Conservation (phyloP, 345 rosid species). For the Syzygium aqueum region DNA sequence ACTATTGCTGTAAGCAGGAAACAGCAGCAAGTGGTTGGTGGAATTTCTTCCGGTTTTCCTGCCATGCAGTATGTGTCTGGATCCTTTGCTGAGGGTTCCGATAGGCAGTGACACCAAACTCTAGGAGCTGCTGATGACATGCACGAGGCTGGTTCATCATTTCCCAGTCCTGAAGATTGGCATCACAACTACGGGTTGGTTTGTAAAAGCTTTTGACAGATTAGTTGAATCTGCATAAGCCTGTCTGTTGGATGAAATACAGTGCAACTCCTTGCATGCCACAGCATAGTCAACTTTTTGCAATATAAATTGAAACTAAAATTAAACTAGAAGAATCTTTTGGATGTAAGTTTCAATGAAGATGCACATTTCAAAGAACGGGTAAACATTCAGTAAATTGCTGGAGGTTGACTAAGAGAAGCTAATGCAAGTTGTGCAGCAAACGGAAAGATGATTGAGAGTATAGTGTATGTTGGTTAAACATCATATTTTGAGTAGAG, state of each 20-base stretch:
- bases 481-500: not conserved
- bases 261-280: not conserved
- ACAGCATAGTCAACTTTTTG: not conserved
- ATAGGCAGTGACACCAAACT: conserved; percentile 26
- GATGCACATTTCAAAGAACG: no score
- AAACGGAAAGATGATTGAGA: no score
- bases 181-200: conserved; percentile 91
- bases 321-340: no score
- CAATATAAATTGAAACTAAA: not conserved
- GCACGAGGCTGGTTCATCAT: conserved; percentile 39
- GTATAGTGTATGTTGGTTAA: no score
- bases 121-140: conserved; percentile 38
- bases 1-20: conserved; percentile 26
- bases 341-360: no score
- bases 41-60: conserved; percentile 35
- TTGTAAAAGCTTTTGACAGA: not conserved
- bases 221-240: not conserved
- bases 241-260: not conserved
- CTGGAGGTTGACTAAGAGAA: no score
- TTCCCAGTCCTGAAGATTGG: conserved; percentile 97
- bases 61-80: conserved; percentile 32
- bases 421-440: no score
- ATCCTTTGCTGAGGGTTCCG: conserved; percentile 28
- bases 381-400: no score
- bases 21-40: conserved; percentile 49